A percentile compares a stretch with the other conserved stretches of the same genome.
phyloP scores from a whole-genome alignment of 2,329 filamentous ascomycete species.

The Emydomyces testavorans region DNA sequence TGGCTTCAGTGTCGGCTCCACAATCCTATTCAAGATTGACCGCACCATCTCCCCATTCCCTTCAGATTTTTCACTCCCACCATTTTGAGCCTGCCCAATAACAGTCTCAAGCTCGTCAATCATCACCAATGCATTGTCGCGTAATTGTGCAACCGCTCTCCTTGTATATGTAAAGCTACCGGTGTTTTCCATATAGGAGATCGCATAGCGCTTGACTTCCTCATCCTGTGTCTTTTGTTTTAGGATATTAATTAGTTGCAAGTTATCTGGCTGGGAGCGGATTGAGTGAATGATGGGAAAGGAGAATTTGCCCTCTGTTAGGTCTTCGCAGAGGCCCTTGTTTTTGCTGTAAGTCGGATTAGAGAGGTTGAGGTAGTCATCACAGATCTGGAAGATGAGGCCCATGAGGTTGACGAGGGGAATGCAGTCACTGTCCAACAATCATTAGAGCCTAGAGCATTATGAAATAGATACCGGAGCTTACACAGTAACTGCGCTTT shows the following conservation, averaged over 20 bases:
- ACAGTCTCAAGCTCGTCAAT: constrained; percentile 52
- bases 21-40: constrained; percentile 59
- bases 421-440: constrained; percentile 22
- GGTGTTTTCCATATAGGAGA: constrained; percentile 79
- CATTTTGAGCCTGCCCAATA: constrained; percentile 13
- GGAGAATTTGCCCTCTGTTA: constrained; percentile 26
- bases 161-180: constrained; percentile 82
- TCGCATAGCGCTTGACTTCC: constrained; percentile 78
- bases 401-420: constrained; percentile 53
- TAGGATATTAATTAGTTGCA: constrained; percentile 78
- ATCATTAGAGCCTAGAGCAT: constrained; percentile 11
- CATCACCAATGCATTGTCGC: constrained; percentile 51
- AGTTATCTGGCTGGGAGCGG: constrained; percentile 42
- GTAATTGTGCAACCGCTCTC: constrained; percentile 52
- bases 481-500: constrained; percentile 18
- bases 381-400: constrained; percentile 28
- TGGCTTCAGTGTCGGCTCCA: constrained; percentile 27
- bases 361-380: constrained; percentile 75
- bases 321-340: constrained; percentile 61
- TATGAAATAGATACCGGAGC: not conserved
- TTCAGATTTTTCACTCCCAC: constrained; percentile 15
- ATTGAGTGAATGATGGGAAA: constrained; percentile 24
- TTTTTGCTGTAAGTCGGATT: constrained; percentile 58
- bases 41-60: constrained; percentile 49
- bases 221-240: constrained; percentile 73